phyloP scores from a whole-genome alignment of 2,329 filamentous ascomycete genomes.

The Xylaria sp. region DNA sequence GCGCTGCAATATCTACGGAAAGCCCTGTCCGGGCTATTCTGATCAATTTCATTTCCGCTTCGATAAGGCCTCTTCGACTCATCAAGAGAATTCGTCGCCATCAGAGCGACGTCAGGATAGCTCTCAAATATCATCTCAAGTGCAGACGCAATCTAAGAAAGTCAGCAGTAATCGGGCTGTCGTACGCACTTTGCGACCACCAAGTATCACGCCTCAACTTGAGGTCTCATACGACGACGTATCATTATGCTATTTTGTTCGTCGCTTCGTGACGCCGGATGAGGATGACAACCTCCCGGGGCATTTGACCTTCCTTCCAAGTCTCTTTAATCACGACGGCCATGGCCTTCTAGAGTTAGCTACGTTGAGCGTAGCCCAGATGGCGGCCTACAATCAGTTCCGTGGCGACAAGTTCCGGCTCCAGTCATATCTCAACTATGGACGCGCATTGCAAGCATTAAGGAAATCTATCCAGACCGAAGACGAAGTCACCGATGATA shows the following conservation, averaged over 20 bases:
- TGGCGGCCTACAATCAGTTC: conserved; percentile 38
- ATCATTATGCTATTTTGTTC: conserved; percentile 35
- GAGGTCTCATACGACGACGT: conserved; percentile 32
- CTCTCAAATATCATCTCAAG: conserved; percentile 11
- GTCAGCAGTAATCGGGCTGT: neutral
- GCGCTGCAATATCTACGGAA: conserved; percentile 35
- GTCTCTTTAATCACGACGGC: conserved; percentile 29
- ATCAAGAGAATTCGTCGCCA: conserved; percentile 19
- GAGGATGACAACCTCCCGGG: conserved; percentile 34
- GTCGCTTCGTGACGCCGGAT: conserved; percentile 35
- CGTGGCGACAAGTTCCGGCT: conserved; percentile 30
- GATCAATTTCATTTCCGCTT: conserved; percentile 39
- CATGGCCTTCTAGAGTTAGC: conserved; percentile 33
- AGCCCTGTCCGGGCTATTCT: conserved; percentile 35
- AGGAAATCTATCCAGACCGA: conserved; percentile 28
- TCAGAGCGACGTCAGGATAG: neutral
- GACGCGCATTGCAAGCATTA: conserved; percentile 27
- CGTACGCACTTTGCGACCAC: neutral
- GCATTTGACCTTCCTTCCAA: conserved; percentile 35
- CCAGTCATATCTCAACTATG: conserved; percentile 37
- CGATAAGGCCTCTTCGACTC: conserved; percentile 31
- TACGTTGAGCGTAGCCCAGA: conserved; percentile 36
- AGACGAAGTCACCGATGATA: conserved; percentile 32
- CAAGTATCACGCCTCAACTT: conserved; percentile 21
- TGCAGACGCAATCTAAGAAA: conserved; percentile 2